Evolutionary conservation across 495 filamentous ascomycete genomes (phyloP), one percentile per base, ranked within the genome.

Genomic region (Thozetella sp.): DNA sequence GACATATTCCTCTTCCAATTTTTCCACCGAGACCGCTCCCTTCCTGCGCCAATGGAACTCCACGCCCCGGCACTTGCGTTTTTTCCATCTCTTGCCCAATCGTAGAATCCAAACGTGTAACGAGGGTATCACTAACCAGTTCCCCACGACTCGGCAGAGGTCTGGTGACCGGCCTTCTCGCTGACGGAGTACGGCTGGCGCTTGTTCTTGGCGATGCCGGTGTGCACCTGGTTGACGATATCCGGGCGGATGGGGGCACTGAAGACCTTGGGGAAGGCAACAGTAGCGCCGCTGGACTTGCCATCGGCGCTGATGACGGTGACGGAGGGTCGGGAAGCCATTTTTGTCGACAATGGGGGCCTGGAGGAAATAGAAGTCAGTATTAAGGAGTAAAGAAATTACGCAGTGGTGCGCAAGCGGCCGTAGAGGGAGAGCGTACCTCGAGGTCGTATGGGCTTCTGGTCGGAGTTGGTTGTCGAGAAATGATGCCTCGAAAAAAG

Each of bases 161-260:
- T 99, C 81, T 99, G 95, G 81, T 99, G 96, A 82, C 95, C 95
- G 76, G 95, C 95, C 88, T 99, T 99, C 90, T 97, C 93, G 88
- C 92, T 97, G 86, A 99, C 95, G 71, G 95, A 89, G 81, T 99
- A 99, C 60, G 95, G 94, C 86, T 99, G 95, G 77, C 95, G 89
- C 89, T 96, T 97, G 88, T 99, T 99, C 90, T 97, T 99, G 74
- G 93, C 93, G 88, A 99, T 96, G 72, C 96, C 96, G 72, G 92
- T 93, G 86, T 99, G 95, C 71, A 98, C 95, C 76, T 90, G 90
- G 87, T 98, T 95, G 70, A 99, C 96, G 73, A 99, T 97, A 81
- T 99, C 95, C 67, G 92, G 92, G 78, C 95, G 96, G 84, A 99
- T 98, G 61, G 96, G 95, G 62, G 91, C 84, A 76, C 85, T 83